Percentiles rank a stretch among this genome's conserved stretches.
phyloP scores from a whole-genome alignment of 306 rosid genomes.

The Benincasa hispida region DNA sequence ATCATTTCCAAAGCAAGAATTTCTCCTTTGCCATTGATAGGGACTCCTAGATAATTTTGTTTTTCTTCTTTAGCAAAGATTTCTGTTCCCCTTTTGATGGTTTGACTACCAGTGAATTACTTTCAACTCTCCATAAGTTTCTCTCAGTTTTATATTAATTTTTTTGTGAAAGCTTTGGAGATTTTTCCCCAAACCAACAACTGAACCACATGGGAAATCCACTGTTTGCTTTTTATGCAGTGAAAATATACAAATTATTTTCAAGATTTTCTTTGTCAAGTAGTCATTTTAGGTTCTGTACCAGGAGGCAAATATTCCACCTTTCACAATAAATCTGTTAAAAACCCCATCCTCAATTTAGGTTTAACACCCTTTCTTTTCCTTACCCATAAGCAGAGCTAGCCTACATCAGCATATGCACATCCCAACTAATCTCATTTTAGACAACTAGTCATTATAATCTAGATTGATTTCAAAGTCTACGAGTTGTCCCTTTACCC shows the following conservation, averaged over 20 bases:
- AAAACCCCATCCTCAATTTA: neutral
- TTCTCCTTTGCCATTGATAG: neutral
- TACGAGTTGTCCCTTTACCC: neutral
- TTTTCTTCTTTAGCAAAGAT: neutral
- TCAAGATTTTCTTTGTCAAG: constrained; percentile 2
- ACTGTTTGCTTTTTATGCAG: neutral
- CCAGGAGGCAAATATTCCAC: neutral
- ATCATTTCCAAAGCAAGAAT: neutral
- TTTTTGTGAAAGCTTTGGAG: neutral
- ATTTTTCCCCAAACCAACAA: neutral
- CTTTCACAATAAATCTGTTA: neutral
- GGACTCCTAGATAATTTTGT: neutral
- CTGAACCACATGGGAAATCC: constrained; percentile 2
- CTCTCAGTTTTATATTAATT: neutral
- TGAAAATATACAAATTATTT: neutral
- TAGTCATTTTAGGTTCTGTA: neutral
- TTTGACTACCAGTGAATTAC: neutral
- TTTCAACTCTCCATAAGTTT: neutral
- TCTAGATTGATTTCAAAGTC: neutral
- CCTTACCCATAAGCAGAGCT: neutral
- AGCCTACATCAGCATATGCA: neutral
- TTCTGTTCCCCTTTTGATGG: neutral
- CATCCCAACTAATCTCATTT: neutral
- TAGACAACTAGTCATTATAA: neutral
- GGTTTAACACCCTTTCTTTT: neutral